Evolutionary conservation across 768 basidiomycete species (phyloP).

Genomic region (Mycena polygramma): DNA sequence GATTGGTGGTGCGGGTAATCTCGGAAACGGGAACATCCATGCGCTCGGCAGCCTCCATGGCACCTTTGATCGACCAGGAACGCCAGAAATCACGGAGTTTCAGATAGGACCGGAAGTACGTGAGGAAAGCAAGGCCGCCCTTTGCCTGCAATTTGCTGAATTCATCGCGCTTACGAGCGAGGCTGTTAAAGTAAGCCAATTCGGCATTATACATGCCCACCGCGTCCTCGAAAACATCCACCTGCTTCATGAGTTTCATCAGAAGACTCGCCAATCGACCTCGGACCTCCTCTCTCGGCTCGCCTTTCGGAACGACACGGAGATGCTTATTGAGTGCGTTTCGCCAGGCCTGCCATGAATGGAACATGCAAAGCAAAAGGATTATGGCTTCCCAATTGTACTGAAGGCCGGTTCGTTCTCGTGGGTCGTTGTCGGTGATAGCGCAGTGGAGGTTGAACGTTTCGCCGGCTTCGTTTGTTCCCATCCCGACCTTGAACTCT

Average conservation of each 20-base stretch:
- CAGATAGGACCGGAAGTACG: constrained; percentile 38
- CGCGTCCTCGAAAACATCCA: too few species aligned
- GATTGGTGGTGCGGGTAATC: constrained; percentile 50
- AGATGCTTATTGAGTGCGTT: constrained; percentile 46
- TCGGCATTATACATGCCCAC: constrained; percentile 33
- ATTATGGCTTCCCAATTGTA: constrained; percentile 36
- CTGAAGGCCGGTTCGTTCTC: constrained; percentile 38
- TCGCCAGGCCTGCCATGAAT: constrained; percentile 50
- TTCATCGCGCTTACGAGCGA: constrained; percentile 13
- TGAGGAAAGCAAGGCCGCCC: constrained; percentile 40
- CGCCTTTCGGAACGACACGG: constrained; percentile 43
- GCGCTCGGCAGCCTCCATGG: constrained; percentile 40
- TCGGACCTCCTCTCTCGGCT: constrained; percentile 35
- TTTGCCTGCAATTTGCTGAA: constrained; percentile 34
- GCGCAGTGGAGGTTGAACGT: constrained; percentile 24
- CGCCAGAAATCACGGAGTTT: constrained; percentile 40
- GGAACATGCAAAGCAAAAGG: constrained; percentile 52
- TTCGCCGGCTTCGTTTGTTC: not conserved
- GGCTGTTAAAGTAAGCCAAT: constrained; percentile 33
- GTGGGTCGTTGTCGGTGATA: constrained; percentile 47
- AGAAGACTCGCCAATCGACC: constrained; percentile 37
- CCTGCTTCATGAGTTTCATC: constrained; percentile 26
- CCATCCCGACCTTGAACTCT: not conserved
- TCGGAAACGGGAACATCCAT: constrained; percentile 40
- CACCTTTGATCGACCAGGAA: constrained; percentile 47